Evolutionary conservation across 805 yeast genomes (phyloP).

Genomic region (Priceomyces medius): DNA sequence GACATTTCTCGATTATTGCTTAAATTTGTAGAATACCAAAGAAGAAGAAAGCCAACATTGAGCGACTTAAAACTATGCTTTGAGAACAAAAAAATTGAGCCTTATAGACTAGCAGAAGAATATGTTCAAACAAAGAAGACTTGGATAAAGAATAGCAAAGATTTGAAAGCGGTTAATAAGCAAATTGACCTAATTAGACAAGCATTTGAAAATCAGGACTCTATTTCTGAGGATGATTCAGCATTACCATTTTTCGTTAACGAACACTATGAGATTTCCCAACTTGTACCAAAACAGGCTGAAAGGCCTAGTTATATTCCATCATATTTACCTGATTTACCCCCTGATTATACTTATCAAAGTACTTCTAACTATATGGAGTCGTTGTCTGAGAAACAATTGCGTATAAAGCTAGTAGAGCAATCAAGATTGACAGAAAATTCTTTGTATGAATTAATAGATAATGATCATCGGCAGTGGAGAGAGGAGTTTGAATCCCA

Average conservation of each 20-base stretch:
- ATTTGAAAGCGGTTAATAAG: constrained; percentile 9
- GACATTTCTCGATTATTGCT: constrained; percentile 44
- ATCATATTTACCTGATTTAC: constrained; percentile 78
- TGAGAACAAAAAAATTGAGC: constrained; percentile 40
- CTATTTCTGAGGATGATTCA: constrained; percentile 29
- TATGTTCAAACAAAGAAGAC: constrained; percentile 20
- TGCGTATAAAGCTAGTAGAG: constrained; percentile 69
- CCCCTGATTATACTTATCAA: constrained; percentile 91
- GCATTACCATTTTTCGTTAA: constrained; percentile 54
- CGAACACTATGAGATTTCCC: constrained; percentile 49
- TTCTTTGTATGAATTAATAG: constrained; percentile 64
- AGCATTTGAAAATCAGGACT: constrained; percentile 8
- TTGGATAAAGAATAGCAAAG: constrained; percentile 10
- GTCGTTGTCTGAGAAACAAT: constrained; percentile 64
- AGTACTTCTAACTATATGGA: constrained; percentile 68
- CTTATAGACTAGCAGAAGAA: constrained; percentile 41
- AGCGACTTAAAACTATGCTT: constrained; percentile 50
- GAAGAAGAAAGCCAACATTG: constrained; percentile 55
- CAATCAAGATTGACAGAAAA: constrained; percentile 81
- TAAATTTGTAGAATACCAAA: constrained; percentile 55
- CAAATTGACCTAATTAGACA: constrained; percentile 11
- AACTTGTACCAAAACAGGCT: constrained; percentile 53
- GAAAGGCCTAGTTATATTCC: constrained; percentile 54
- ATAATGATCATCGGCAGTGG: constrained; percentile 35
- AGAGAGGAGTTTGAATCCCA: constrained; percentile 25